Evolutionary conservation across 495 filamentous ascomycete genomes (phyloP).

Genomic region (Penicillium crystallinum): DNA sequence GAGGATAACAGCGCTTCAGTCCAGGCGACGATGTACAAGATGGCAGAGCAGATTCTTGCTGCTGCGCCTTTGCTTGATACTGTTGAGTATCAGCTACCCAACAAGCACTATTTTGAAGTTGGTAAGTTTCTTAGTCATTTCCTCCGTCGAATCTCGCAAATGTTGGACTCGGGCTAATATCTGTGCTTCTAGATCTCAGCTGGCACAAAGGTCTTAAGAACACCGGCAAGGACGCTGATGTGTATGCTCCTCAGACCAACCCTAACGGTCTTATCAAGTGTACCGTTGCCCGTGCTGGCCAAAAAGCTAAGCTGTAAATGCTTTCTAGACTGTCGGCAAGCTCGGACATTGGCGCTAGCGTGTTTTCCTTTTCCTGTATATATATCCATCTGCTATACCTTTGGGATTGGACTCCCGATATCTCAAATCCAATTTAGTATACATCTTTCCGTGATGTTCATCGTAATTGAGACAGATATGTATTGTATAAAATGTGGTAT

Average conservation of each 20-base stretch:
- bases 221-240: constrained; percentile 92
- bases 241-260: constrained; percentile 86
- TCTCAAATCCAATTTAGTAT: background rate
- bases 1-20: constrained; percentile 86
- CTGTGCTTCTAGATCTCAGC: constrained; percentile 61
- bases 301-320: constrained; percentile 39
- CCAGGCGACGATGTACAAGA: constrained; percentile 98
- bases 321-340: background rate
- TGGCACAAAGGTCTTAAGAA: constrained; percentile 98
- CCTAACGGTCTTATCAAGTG: constrained; percentile 97
- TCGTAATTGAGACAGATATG: background rate
- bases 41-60: constrained; percentile 82
- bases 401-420: constrained; percentile 4
- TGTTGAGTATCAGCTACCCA: constrained; percentile 81
- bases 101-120: constrained; percentile 99
- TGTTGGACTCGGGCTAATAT: constrained; percentile 13
- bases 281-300: constrained; percentile 65
- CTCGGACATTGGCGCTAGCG: constrained; percentile 2
- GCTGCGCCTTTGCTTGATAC: constrained; percentile 63
- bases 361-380: constrained; percentile 19
- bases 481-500: constrained; percentile 3
- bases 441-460: background rate
- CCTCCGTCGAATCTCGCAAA: background rate
- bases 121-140: constrained; percentile 45
- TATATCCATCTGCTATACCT: constrained; percentile 24